Evolutionary conservation across 306 rosid species (phyloP).

Genomic region (Prunus mira): DNA sequence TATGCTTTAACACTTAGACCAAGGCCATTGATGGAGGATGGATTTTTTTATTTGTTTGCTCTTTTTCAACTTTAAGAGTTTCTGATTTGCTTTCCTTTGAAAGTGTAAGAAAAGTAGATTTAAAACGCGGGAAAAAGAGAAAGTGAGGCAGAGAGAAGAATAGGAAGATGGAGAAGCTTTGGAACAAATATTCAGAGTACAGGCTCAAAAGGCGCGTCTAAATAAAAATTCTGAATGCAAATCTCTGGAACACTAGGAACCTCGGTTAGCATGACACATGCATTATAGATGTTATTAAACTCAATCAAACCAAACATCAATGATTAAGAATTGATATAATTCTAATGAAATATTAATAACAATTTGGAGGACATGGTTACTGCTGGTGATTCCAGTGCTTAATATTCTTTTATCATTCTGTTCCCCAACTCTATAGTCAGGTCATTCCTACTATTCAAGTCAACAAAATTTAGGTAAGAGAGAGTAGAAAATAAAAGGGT

Average conservation of each 20-base stretch:
- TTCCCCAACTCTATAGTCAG: neutral
- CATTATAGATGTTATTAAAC: neutral
- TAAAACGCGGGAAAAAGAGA: conserved; percentile 18
- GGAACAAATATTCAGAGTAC: conserved; percentile 25
- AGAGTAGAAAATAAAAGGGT: neutral
- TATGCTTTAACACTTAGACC: conserved; percentile 65
- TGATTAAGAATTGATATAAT: neutral
- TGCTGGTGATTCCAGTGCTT: conserved; percentile 1
- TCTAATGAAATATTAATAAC: neutral
- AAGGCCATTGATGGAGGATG: conserved; percentile 43
- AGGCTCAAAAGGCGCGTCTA: conserved; percentile 33
- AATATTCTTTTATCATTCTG: conserved; percentile 1
- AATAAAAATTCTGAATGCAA: conserved; percentile 14
- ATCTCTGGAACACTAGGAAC: neutral
- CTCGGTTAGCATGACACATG: conserved; percentile 10
- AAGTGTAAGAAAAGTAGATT: conserved; percentile 26
- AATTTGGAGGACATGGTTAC: neutral
- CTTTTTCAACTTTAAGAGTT: conserved; percentile 8
- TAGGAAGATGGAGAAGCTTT: conserved; percentile 18
- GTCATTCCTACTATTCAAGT: conserved; percentile 9
- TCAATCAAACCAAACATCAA: neutral
- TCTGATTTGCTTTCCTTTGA: conserved; percentile 25
- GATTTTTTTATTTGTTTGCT: conserved; percentile 34
- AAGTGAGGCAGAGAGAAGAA: neutral
- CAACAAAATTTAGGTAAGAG: neutral